Base-by-base conservation (phyloP, 441 rosid species). In the Isatis lusitanica region DNA sequence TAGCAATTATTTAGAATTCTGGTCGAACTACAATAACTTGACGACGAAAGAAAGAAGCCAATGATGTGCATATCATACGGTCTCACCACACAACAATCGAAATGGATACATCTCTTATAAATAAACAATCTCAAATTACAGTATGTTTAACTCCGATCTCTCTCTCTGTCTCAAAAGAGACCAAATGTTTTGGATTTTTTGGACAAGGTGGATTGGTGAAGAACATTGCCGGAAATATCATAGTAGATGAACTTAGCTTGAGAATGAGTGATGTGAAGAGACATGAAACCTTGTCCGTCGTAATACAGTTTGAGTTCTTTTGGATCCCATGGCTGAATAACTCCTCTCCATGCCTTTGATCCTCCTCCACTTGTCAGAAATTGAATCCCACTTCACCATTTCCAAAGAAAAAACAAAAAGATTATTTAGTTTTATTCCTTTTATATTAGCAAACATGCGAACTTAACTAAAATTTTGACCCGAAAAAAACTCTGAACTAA, bases 261-360 rank as follows among this genome's bases (percentile, higher is more conserved):
- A 26, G 44, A 56, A 21, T 52, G 76, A 17, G 72, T 85, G 46
- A 88, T 17, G 65, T 85, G 68, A 66, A 86, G 10, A 33, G 92
- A 85, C 91, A 87, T 80, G 78, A 91, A 89, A 36, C 95, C 95
- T 82, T 91, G 93, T 4, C 93, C 93, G 28, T 87, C 97, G 17
- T 89, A 73, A 61, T 84, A 83, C 1, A 89, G 66, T 68, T 87
- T 87, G 47, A 86, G 51, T 56, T 77, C 89, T 33, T 83, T 75
- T 6, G 83, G 77, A 66, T 81, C 78, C 74, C 79, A 44, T 38
- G 74, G 44, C 10, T 21, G 61, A 5, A 75, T 13, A 33, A 52
- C 81, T 10, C 95, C 94, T 69, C 81, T 83, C 94, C 95, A 91
- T 21, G 97, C 94, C 71, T 89, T 89, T 38, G 97, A 91, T 12